Conservation (phyloP, 1,284 basidiomycete species). For the Ceratobasidium sp. region DNA sequence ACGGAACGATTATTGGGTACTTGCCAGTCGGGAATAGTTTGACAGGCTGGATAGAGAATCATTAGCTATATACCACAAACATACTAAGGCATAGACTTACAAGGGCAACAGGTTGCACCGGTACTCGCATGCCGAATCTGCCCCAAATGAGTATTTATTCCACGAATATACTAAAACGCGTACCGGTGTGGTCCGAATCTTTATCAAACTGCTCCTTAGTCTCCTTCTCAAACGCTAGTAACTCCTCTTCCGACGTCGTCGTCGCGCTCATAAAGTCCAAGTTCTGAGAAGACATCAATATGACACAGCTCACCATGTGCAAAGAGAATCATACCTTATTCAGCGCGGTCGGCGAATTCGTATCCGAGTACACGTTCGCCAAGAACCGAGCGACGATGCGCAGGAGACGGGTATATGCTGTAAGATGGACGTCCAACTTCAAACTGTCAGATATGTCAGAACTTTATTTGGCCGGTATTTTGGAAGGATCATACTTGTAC, state of each 20-base stretch:
- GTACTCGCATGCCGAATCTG: constrained; percentile 73
- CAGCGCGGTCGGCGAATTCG: constrained; percentile 74
- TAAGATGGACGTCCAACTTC: constrained; percentile 73
- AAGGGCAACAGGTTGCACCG: constrained; percentile 80
- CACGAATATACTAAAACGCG: constrained; percentile 24
- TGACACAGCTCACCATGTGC: not conserved
- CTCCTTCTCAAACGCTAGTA: constrained; percentile 73
- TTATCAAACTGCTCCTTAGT: constrained; percentile 71
- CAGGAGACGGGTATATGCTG: constrained; percentile 76
- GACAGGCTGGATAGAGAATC: constrained; percentile 66
- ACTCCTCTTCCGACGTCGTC: constrained; percentile 69
- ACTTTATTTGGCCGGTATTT: constrained; percentile 20
- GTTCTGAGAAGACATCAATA: constrained; percentile 59
- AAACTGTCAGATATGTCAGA: constrained; percentile 22
- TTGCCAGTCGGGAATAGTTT: constrained; percentile 77
- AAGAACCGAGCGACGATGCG: constrained; percentile 80
- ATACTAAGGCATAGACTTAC: constrained; percentile 62
- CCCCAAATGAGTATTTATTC: not conserved
- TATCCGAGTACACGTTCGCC: constrained; percentile 82
- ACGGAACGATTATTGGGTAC: not conserved
- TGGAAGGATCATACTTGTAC: constrained; percentile 66
- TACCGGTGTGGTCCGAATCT: constrained; percentile 71
- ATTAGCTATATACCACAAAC: too few relatives aligned
- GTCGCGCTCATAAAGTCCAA: constrained; percentile 78
- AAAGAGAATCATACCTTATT: constrained; percentile 68